Evolutionary conservation across 805 yeast genomes (phyloP), one percentile per base, ranked within the genome.

Genomic region (Suhomyces sp.): DNA sequence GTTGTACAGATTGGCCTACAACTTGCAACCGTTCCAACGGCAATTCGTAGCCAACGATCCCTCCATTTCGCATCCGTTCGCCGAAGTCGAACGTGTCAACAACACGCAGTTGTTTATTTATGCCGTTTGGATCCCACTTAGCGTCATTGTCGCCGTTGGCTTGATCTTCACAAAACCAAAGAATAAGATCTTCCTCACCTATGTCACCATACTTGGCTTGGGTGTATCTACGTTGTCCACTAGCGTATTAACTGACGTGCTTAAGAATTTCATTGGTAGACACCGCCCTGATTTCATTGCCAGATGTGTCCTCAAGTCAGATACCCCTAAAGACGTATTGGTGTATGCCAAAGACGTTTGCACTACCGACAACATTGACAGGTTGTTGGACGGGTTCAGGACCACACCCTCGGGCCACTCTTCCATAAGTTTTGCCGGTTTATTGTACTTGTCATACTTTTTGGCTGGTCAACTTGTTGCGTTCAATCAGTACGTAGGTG

Each of bases 201-300:
- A 86, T 64, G 69, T 86, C 17, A 83, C 96, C 0, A 53, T 85
- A 0, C 57, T 92, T 21, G 97, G 97, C 1, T 73, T 89, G 22
- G 65, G 73, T 8, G 68, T 89, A 1, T 76, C 91, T 0, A 72
- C 87, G 51, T 75, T 82, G 17, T 68, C 84, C 12, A 82, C 88
- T 25, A 76, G 83, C 41, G 72, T 86, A 25, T 61, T 87, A 48
- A 89, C 96, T 3, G 89, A 89, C 61, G 72, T 85, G 13, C 65
- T 89, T 53, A 93, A 93, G 71, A 84, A 86, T 63, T 83, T 88
- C 83, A 82, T 93, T 50, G 97, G 97, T 4, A 80, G 97, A 63
- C 89, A 86, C 55, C 77, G 99, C 53, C 99, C 99, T 0, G 99
- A 93, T 68, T 89, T 92, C 64, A 69, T 93, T 48, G 89, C 91